These are phyloP conservation scores for Cyberlindnera euphorbiiphila DNA, from an alignment of 805 yeast species.

Conservation along the genomic window DNA sequence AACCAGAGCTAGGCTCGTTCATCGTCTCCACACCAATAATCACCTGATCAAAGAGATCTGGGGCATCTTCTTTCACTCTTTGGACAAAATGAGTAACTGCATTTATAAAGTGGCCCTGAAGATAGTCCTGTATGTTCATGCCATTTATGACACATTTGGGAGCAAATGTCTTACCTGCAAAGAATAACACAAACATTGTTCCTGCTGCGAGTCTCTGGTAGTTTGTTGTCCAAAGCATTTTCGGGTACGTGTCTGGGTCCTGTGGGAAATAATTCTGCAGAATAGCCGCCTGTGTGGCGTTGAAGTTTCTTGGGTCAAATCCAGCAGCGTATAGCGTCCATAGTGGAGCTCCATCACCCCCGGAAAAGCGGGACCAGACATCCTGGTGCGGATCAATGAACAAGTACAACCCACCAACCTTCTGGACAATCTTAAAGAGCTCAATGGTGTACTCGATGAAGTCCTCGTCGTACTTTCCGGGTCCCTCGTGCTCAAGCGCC, in stretches of 20 bases:
- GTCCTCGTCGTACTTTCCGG: conserved; percentile 75
- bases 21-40: conserved; percentile 77
- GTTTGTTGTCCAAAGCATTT: conserved; percentile 93
- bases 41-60: conserved; percentile 43
- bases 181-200: conserved; percentile 83
- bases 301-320: conserved; percentile 69
- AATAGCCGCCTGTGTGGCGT: conserved; percentile 72
- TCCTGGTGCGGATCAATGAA: conserved; percentile 91
- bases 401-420: conserved; percentile 71
- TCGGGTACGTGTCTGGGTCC: conserved; percentile 48
- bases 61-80: conserved; percentile 36
- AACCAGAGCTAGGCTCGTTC: conserved; percentile 83
- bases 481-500: conserved; percentile 85
- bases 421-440: conserved; percentile 51
- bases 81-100: conserved; percentile 49
- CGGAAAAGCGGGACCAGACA: conserved; percentile 84
- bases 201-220: conserved; percentile 70
- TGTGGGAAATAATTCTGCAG: conserved; percentile 55
- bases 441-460: conserved; percentile 67
- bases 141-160: conserved; percentile 74
- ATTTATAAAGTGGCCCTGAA: conserved; percentile 59
- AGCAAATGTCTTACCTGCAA: conserved; percentile 71
- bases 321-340: conserved; percentile 94
- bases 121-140: conserved; percentile 69
- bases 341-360: conserved; percentile 92